Evolutionary conservation across 495 filamentous ascomycete genomes (phyloP).

Genomic region (Podospora pseudopauciseta): DNA sequence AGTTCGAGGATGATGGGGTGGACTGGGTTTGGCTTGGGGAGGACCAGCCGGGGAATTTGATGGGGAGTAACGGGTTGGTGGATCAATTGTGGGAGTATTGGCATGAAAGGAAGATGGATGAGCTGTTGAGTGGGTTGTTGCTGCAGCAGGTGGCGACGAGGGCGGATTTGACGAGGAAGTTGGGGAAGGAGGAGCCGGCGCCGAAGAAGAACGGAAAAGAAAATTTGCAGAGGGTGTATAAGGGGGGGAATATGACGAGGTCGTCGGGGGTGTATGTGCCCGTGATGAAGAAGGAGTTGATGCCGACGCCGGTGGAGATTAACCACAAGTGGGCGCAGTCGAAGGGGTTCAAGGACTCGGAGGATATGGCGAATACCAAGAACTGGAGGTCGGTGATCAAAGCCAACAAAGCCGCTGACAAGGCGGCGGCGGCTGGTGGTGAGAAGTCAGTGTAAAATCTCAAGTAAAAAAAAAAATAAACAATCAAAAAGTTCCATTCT

Average conservation of each 20-base stretch:
- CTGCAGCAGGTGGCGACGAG: conserved; percentile 58
- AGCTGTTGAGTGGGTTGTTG: conserved; percentile 68
- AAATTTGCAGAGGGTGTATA: conserved; percentile 58
- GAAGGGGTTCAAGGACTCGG: conserved; percentile 56
- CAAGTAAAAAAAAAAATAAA: neutral
- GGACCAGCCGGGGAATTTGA: conserved; percentile 47
- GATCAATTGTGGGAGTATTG: conserved; percentile 76
- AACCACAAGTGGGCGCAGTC: conserved; percentile 73
- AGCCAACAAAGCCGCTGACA: conserved; percentile 25
- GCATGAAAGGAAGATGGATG: conserved; percentile 83
- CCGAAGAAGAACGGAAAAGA: conserved; percentile 30
- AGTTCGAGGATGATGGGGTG: conserved; percentile 60
- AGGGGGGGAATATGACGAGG: conserved; percentile 60
- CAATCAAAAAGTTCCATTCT: neutral
- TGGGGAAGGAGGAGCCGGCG: conserved; percentile 10
- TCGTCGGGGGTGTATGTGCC: conserved; percentile 66
- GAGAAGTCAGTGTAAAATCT: neutral
- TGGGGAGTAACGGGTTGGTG: conserved; percentile 63
- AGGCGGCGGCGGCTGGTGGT: conserved; percentile 12
- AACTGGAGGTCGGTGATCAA: conserved; percentile 35
- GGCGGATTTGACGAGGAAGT: conserved; percentile 34
- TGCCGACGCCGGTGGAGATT: conserved; percentile 62
- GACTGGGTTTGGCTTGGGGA: conserved; percentile 74
- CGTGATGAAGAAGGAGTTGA: conserved; percentile 60
- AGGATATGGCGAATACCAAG: conserved; percentile 41